Conservation (phyloP, 768 basidiomycete genomes). For the Pisolithus sp. region DNA sequence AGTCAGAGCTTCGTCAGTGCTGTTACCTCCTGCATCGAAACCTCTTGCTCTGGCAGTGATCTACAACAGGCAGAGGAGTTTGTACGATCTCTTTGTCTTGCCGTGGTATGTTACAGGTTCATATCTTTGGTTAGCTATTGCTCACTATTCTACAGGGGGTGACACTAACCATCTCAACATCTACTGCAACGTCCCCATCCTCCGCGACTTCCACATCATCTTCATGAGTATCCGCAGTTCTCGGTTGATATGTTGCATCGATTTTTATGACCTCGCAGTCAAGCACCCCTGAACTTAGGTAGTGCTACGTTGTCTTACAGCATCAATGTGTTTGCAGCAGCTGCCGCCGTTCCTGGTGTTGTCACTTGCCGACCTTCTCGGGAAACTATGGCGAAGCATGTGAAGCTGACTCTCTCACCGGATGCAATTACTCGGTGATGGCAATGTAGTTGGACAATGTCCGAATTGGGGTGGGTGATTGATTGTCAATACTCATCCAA, state of each 20-base stretch:
- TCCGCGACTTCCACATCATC: slow-evolving; percentile 6
- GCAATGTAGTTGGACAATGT: too few relatives aligned
- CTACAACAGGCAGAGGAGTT: slow-evolving; percentile 35
- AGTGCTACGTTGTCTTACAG: slow-evolving; percentile 3
- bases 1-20: slow-evolving; percentile 37
- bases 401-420: too few relatives aligned
- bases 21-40: slow-evolving; percentile 44
- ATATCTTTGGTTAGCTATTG: neutral
- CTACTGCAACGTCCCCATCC: slow-evolving; percentile 18
- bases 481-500: too few relatives aligned
- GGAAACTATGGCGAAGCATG: too few relatives aligned
- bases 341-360: slow-evolving; percentile 7
- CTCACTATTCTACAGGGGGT: slow-evolving; percentile 38
- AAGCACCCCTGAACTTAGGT: neutral
- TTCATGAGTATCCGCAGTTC: neutral
- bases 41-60: slow-evolving; percentile 42
- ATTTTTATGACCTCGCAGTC: neutral
- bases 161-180: slow-evolving; percentile 34
- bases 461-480: too few relatives aligned
- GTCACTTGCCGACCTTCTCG: neutral
- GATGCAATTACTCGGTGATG: too few relatives aligned
- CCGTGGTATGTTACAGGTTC: slow-evolving; percentile 38
- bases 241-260: neutral
- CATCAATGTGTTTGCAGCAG: slow-evolving; percentile 9
- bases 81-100: slow-evolving; percentile 39